A percentile compares a stretch with the other conserved stretches of the same genome.
Conservation (phyloP, 176 grass and related monocot species). For the Eremochloa ophiuroides region DNA sequence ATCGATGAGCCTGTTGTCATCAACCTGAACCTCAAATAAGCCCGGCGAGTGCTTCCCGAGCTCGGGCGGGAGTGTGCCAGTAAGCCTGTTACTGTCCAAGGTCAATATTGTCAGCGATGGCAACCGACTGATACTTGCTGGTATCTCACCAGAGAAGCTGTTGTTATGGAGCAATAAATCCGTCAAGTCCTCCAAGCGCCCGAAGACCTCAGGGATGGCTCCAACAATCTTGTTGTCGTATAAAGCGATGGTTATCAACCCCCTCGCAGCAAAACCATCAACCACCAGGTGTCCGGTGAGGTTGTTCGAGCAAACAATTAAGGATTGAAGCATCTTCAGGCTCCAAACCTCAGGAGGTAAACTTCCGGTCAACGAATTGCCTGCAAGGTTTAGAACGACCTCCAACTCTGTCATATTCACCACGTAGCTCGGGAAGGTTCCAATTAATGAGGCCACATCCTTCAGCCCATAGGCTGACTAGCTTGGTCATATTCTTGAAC, state of each 20-base stretch:
- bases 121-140: background rate
- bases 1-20: background rate
- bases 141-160: background rate
- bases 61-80: background rate
- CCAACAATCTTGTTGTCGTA: background rate
- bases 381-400: fast-evolving
- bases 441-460: constrained; percentile 23
- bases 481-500: constrained; percentile 40
- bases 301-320: constrained; percentile 18
- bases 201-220: background rate
- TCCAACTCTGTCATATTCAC: background rate
- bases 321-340: constrained; percentile 23
- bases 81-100: background rate
- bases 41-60: background rate
- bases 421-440: constrained; percentile 35
- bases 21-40: background rate
- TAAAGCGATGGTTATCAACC: no score
- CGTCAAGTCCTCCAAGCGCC: background rate
- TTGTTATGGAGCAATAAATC: background rate
- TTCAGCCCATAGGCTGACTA: background rate
- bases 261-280: no score
- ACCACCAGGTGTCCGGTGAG: background rate
- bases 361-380: background rate
- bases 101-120: background rate
- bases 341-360: constrained; percentile 33